phyloP scores from a whole-genome alignment of 2,329 filamentous ascomycete species.

The Trichophyton equinum region DNA sequence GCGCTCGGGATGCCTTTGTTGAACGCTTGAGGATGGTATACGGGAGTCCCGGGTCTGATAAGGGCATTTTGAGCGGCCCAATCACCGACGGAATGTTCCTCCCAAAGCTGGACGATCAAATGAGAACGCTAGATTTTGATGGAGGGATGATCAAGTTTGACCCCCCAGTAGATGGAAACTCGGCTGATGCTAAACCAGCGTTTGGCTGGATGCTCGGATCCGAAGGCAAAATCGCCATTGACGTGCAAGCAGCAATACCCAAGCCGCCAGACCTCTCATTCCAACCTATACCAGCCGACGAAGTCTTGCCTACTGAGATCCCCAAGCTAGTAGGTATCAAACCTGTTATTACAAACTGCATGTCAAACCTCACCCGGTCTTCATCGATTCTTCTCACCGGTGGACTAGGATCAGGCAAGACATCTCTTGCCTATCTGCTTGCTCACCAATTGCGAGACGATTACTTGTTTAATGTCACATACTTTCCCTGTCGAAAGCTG shows the following conservation, averaged over 20 bases:
- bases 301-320: conserved; percentile 41
- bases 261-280: conserved; percentile 43
- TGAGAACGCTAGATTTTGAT: conserved; percentile 53
- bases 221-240: conserved; percentile 59
- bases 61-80: conserved; percentile 64
- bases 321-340: conserved; percentile 76
- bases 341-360: conserved; percentile 55
- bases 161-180: conserved; percentile 34
- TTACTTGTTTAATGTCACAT: conserved; percentile 66
- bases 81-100: conserved; percentile 81
- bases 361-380: conserved; percentile 65
- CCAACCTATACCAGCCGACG: conserved; percentile 37
- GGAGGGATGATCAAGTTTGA: conserved; percentile 77
- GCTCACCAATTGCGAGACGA: conserved; percentile 60
- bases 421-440: conserved; percentile 62
- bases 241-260: conserved; percentile 62
- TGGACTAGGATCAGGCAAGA: conserved; percentile 82
- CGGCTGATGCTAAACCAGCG: conserved; percentile 22
- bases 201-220: conserved; percentile 62
- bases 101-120: conserved; percentile 45
- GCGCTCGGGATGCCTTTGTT: conserved; percentile 62
- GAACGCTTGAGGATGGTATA: conserved; percentile 63
- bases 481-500: conserved; percentile 74
- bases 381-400: conserved; percentile 86
- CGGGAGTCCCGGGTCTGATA: conserved; percentile 42